phyloP scores from a whole-genome alignment of 78 protist species.

The Monocercomonoides exilis region DNA sequence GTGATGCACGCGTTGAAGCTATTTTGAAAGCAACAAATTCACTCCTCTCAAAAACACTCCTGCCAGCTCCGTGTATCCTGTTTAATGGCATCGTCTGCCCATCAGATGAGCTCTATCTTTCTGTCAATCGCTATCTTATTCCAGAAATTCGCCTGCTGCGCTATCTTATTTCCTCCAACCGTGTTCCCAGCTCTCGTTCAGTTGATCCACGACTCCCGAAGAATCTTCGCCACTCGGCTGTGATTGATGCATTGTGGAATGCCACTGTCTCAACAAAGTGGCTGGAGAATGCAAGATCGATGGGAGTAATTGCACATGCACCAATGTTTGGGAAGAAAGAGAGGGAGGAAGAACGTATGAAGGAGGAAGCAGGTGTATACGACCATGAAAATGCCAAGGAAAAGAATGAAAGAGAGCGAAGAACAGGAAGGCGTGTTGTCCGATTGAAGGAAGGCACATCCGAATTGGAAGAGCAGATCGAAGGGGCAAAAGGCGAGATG shows the following conservation, averaged over 20 bases:
- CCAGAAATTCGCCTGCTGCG: not conserved
- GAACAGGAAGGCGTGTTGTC: too few relatives aligned
- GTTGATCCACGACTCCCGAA: not conserved
- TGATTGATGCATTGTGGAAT: not conserved
- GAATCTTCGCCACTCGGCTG: not conserved
- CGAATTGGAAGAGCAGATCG: too few relatives aligned
- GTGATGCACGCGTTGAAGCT: not conserved
- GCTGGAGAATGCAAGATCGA: not conserved
- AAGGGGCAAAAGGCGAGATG: too few relatives aligned
- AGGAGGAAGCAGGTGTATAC: too few relatives aligned
- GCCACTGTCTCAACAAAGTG: not conserved
- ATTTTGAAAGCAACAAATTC: not conserved
- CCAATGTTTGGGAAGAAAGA: too few relatives aligned
- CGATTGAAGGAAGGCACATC: too few relatives aligned
- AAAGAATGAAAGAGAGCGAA: too few relatives aligned
- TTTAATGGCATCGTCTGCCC: not conserved
- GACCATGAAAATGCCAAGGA: too few relatives aligned
- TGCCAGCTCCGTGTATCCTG: not conserved
- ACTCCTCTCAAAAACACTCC: not conserved
- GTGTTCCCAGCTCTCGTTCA: not conserved
- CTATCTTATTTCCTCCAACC: too few relatives aligned
- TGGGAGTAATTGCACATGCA: too few relatives aligned
- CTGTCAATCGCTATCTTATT: not conserved
- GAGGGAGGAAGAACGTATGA: too few relatives aligned
- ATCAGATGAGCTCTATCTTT: not conserved